Evolutionary conservation across 2,329 filamentous ascomycete genomes (phyloP), one percentile per base, ranked within the genome.

Genomic region (Thelonectria blattea): DNA sequence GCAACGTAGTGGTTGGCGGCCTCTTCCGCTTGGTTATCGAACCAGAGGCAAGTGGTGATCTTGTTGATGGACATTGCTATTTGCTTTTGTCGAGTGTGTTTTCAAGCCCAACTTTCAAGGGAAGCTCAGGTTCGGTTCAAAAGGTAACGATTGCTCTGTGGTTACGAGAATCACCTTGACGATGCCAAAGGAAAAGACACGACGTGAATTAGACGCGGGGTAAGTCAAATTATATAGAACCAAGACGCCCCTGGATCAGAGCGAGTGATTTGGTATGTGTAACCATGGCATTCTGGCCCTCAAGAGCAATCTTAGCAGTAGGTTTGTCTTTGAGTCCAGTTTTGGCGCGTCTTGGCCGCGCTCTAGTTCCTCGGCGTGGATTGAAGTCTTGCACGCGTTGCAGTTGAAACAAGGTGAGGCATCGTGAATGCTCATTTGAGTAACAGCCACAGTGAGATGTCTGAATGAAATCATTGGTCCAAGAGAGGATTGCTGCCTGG

Each of bases 1-100:
- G 75, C 75, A 47, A 72, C 71, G 71, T 80, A 81, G 68, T 73
- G 69, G 7, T 75, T 72, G 42, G 78, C 78, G 17, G 78, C 79
- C 51, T 79, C 77, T 59, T 77, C 73, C 17, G 76, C 78, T n/a
- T 76, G 61, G 65, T 68, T 70, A 63, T 78, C 68, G 57, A 80
- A 80, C 78, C 78, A 80, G 66, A 81, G 76, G 50, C 69, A 74
- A 18, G 72, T 72, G n/a, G 65, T 69, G 60, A 75, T 61, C 56
- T 68, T 68, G 54, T 56, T 58, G 9, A 60, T 48, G 11, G 68
- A 63, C 68, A 70, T 70, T 41, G 27, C 61, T 20, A 7, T 20
- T 27, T 37, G 34, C 12, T 37, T 37, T 37, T 20, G 8, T 17
- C 39, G 22, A 24, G 6, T 3, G 22, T 24, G 17, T 20, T 42